phyloP scores from a whole-genome alignment of 345 rosid genomes.

The Lepidium sativum region DNA sequence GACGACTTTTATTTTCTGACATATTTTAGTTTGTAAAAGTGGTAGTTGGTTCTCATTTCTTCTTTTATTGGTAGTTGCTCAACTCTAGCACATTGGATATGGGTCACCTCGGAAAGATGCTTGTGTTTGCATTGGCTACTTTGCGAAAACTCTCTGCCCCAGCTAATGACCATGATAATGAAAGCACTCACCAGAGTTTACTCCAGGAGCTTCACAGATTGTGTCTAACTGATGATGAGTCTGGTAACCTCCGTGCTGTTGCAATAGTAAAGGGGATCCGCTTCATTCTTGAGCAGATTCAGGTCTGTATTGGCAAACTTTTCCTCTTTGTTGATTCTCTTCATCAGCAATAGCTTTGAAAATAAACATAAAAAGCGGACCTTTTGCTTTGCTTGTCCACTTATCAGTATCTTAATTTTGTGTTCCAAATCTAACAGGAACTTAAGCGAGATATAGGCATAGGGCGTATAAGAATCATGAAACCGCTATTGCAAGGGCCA shows the following conservation, averaged over 20 bases:
- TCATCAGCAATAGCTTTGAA: background rate
- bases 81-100: slow-evolving; percentile 63
- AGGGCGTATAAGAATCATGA: slow-evolving; percentile 67
- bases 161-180: slow-evolving; percentile 59
- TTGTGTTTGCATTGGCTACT: slow-evolving; percentile 66
- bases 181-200: slow-evolving; percentile 37
- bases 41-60: background rate
- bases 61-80: slow-evolving; percentile 42
- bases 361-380: background rate
- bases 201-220: slow-evolving; percentile 53
- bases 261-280: slow-evolving; percentile 78
- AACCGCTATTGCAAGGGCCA: slow-evolving; percentile 73
- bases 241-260: slow-evolving; percentile 39
- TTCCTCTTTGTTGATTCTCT: background rate
- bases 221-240: slow-evolving; percentile 38
- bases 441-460: slow-evolving; percentile 65
- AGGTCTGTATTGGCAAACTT: slow-evolving; percentile 33
- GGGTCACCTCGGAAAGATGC: slow-evolving; percentile 62
- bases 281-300: slow-evolving; percentile 76
- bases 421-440: slow-evolving; percentile 31
- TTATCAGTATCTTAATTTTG: background rate
- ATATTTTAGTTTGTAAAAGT: background rate
- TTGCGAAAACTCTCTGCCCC: slow-evolving; percentile 76
- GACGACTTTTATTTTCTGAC: background rate
- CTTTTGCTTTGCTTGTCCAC: background rate